A percentile compares a stretch with the other conserved stretches of the same genome.
phyloP scores from a whole-genome alignment of 1,284 basidiomycete genomes.

The Tremellales sp. region DNA sequence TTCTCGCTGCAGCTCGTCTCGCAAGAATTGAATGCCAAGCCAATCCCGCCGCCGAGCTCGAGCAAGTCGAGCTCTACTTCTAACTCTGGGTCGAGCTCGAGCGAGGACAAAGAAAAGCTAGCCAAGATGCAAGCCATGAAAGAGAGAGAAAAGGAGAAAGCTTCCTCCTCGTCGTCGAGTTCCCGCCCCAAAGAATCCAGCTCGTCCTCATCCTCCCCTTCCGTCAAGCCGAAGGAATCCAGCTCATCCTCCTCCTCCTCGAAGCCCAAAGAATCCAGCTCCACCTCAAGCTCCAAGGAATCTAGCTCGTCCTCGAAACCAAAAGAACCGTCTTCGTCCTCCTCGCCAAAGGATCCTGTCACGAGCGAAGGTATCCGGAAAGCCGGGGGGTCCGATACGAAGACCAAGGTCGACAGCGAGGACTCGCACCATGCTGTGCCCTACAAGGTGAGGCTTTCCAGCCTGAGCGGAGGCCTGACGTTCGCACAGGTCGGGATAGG shows the following conservation, averaged over 20 bases:
- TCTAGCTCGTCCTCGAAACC: conserved; percentile 13
- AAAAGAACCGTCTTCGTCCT: conserved; percentile 8
- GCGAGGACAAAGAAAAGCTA: conserved; percentile 22
- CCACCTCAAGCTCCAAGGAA: conserved; percentile 5
- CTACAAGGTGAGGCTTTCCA: conserved; percentile 10
- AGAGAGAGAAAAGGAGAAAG: conserved; percentile 23
- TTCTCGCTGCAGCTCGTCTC: conserved; percentile 35
- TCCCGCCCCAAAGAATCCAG: background rate
- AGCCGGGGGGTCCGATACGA: conserved; percentile 10
- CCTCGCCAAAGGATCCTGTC: conserved; percentile 15
- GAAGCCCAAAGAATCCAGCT: background rate
- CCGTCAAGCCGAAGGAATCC: background rate
- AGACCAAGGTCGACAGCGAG: conserved; percentile 11
- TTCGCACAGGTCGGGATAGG: conserved; percentile 26
- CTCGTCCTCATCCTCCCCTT: conserved; percentile 3
- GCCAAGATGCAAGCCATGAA: conserved; percentile 27
- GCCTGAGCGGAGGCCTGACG: background rate
- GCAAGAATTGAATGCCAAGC: conserved; percentile 29
- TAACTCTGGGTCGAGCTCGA: conserved; percentile 3
- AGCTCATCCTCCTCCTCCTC: conserved; percentile 8
- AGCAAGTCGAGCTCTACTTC: background rate
- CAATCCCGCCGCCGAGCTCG: background rate
- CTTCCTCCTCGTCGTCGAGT: conserved; percentile 1
- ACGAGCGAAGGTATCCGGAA: conserved; percentile 13
- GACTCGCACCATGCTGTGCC: conserved; percentile 10